Conservation (phyloP, 805 yeast genomes). For the Wickerhamomyces bisporus region DNA sequence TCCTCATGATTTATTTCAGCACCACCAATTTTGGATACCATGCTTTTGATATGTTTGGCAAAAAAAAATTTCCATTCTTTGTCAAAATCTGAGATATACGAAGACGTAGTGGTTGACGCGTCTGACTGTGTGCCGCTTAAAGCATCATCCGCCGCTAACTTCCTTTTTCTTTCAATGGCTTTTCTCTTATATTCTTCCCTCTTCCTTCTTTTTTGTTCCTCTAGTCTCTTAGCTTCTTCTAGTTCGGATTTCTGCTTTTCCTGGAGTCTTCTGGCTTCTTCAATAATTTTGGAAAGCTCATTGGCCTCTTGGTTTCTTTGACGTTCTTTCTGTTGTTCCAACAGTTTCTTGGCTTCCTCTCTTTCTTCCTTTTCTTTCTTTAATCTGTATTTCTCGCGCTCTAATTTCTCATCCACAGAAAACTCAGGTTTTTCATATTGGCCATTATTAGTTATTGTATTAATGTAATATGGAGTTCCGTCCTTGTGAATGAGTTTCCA, state of each 20-base stretch:
- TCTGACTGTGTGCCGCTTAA: slow-evolving; percentile 5
- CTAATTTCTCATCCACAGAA: slow-evolving; percentile 3
- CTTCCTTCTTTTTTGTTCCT: slow-evolving; percentile 22
- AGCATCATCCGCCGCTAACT: slow-evolving; percentile 10
- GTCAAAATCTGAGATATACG: slow-evolving; percentile 13
- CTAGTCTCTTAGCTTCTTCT: slow-evolving; percentile 21
- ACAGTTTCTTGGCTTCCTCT: slow-evolving; percentile 18
- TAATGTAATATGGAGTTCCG: too few species aligned
- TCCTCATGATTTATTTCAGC: slow-evolving; percentile 63
- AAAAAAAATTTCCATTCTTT: slow-evolving; percentile 40
- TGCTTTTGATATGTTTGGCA: slow-evolving; percentile 76
- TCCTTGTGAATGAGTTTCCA: too few species aligned
- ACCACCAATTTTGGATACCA: slow-evolving; percentile 58
- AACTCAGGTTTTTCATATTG: too few species aligned
- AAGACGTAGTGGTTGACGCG: slow-evolving; percentile 6
- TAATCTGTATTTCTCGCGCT: slow-evolving; percentile 26
- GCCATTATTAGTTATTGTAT: too few species aligned
- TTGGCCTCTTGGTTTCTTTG: slow-evolving; percentile 14
- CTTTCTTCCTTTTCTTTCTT: slow-evolving; percentile 26
- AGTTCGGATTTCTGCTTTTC: slow-evolving; percentile 20
- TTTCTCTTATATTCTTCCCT: slow-evolving; percentile 31
- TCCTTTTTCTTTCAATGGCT: slow-evolving; percentile 18
- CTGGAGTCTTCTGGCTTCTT: slow-evolving; percentile 30
- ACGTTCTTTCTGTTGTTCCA: slow-evolving; percentile 20
- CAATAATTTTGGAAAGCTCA: slow-evolving; percentile 33